Conservation (phyloP, 441 rosid genomes). For the Capsella rubella region DNA sequence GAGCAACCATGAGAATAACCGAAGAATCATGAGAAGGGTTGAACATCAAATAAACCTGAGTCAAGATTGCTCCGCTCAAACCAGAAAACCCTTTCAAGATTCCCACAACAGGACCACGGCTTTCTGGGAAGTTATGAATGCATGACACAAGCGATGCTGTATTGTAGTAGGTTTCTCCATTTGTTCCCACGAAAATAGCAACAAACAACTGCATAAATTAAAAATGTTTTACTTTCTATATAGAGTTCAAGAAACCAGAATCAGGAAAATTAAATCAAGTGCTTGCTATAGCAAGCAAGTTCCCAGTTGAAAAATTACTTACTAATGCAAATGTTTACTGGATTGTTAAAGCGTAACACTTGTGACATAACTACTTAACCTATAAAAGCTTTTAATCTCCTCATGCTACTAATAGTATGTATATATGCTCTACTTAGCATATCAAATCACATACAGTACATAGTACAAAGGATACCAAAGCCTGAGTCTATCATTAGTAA, state of each 20-base stretch:
- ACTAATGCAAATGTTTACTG: background rate
- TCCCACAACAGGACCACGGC: constrained; percentile 71
- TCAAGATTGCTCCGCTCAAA: constrained; percentile 68
- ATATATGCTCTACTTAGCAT: too few species aligned
- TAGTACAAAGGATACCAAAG: too few species aligned
- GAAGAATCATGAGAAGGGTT: constrained; percentile 52
- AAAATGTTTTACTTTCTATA: background rate
- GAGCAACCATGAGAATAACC: constrained; percentile 63
- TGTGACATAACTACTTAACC: too few species aligned
- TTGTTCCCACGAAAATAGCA: constrained; percentile 65
- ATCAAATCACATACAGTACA: too few species aligned
- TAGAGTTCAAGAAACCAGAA: background rate
- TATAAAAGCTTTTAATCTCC: too few species aligned
- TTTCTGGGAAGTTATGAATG: constrained; percentile 70
- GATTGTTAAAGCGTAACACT: too few species aligned
- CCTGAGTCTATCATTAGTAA: too few species aligned
- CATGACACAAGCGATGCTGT: constrained; percentile 65
- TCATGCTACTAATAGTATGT: too few species aligned
- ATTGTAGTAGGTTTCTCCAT: constrained; percentile 76
- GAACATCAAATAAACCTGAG: constrained; percentile 60
- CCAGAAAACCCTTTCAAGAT: constrained; percentile 74
- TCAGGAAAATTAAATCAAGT: background rate
- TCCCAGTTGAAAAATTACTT: too few species aligned
- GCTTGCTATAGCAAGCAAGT: too few species aligned
- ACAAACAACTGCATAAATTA: constrained; percentile 52